Conservation (phyloP, 169 alveolate genomes). For the Babesia bovis region DNA sequence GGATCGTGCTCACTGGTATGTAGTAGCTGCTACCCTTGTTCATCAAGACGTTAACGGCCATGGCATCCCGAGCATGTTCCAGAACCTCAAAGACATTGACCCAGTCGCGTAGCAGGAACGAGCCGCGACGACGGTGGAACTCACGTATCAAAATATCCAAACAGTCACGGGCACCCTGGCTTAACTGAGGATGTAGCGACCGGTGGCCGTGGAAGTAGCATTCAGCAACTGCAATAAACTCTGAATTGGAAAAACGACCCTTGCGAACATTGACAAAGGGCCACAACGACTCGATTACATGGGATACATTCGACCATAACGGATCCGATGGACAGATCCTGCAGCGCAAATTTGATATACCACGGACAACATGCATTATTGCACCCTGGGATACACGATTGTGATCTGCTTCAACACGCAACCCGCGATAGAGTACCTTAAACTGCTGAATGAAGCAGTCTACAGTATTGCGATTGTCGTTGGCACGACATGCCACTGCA, state of each 20-base stretch:
- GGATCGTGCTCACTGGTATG: constrained; percentile 7
- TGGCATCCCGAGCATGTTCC: constrained; percentile 10
- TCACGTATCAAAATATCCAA: constrained; percentile 21
- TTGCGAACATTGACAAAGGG: not conserved
- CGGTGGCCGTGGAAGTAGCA: constrained; percentile 19
- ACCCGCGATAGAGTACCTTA: not conserved
- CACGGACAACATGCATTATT: constrained; percentile 15
- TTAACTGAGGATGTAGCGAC: constrained; percentile 12
- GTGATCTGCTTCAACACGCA: not conserved
- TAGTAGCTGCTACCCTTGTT: constrained; percentile 14
- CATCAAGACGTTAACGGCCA: constrained; percentile 30
- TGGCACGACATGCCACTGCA: constrained; percentile 18
- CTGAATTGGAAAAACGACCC: not conserved
- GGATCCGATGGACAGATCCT: constrained; percentile 12
- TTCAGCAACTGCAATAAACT: constrained; percentile 9
- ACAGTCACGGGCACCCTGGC: constrained; percentile 21
- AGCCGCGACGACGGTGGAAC: not conserved
- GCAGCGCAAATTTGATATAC: constrained; percentile 3
- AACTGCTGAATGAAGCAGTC: constrained; percentile 18
- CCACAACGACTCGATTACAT: constrained; percentile 26
- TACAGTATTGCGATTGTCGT: constrained; percentile 26
- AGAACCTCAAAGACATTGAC: constrained; percentile 15
- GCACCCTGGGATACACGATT: not conserved
- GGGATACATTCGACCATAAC: not conserved
- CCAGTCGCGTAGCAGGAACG: constrained; percentile 17